Percentiles rank a stretch among this genome's conserved stretches.
Evolutionary conservation across 2,329 filamentous ascomycete species (phyloP).

Genomic region (Cercospora sp.): DNA sequence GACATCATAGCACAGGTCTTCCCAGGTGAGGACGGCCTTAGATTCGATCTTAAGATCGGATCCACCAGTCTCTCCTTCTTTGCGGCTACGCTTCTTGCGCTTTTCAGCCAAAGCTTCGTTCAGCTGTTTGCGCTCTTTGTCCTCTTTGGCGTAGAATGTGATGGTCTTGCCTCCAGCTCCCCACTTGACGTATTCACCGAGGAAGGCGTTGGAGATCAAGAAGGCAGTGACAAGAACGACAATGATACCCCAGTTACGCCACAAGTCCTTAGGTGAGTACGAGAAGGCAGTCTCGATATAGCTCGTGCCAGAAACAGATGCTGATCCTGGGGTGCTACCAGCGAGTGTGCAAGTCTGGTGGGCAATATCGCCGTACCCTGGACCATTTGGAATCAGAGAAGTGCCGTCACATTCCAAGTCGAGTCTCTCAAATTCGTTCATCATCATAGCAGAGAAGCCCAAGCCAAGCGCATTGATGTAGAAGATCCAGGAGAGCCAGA

Average conservation of each 20-base stretch:
- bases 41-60: conserved; percentile 54
- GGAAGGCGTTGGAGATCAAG: conserved; percentile 70
- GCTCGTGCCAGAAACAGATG: conserved; percentile 61
- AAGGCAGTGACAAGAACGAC: conserved; percentile 73
- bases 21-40: conserved; percentile 58
- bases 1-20: conserved; percentile 53
- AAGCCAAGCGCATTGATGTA: conserved; percentile 75
- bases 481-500: conserved; percentile 76
- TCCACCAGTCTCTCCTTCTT: conserved; percentile 45
- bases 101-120: conserved; percentile 64
- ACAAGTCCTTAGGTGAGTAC: conserved; percentile 67
- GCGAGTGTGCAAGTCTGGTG: conserved; percentile 80
- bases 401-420: conserved; percentile 67
- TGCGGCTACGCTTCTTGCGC: conserved; percentile 53
- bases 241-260: conserved; percentile 84
- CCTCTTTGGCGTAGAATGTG: conserved; percentile 72
- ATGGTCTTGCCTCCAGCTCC: conserved; percentile 79
- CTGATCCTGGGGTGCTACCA: conserved; percentile 67
- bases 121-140: conserved; percentile 64
- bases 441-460: conserved; percentile 76
- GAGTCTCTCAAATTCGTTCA: conserved; percentile 76
- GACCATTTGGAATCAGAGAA: conserved; percentile 70
- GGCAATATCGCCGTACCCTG: conserved; percentile 67
- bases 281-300: conserved; percentile 71
- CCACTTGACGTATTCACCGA: conserved; percentile 76